Base-by-base conservation (phyloP, 2,329 filamentous ascomycete genomes). In the Monascus ruber region DNA sequence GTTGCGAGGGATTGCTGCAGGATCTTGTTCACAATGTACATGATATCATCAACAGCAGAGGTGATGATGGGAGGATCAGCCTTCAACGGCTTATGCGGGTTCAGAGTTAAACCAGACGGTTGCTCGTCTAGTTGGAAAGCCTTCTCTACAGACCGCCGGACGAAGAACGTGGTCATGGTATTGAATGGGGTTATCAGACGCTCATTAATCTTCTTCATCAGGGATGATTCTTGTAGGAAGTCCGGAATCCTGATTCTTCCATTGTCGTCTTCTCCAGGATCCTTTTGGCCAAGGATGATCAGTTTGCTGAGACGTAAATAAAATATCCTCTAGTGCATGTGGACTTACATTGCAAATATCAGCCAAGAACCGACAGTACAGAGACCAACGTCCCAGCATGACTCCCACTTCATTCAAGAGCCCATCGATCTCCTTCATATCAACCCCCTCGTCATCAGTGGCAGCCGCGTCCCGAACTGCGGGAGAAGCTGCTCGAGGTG, bases 1-100 rank as follows among this genome's bases (percentile, higher is more conserved):
- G 93, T 96, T 0, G 85, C 82, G 24, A 96, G 70, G 0, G 86
- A 84, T 47, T 89, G 81, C 47, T 93, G 83, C 5, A 96, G 72
- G 28, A 96, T 83, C 37, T 89, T 82, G 57, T 93, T 94, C 57
- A 94, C 85, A 51, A 98, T 95, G 64, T 96, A 98, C 89, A 98
- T 96, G 55, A 96, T 87, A 65, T 95, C 91, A 66, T 98, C 91
- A 6, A 98, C 88, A 0, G 89, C 88, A 2, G 88, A 87, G 33
- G 91, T 89, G 52, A 98, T 94, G 55, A 85, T 93, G 1, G 91
- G 91, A 2, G 86, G 76, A 50, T 87, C 86, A 42, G 80, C 76
- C 38, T 82, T 77, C 33, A 94, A 70, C 3, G 81, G 71, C 53
- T 74, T 83, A 53, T 74, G 80, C 33, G 81, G 71, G 54, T 81